Conservation (phyloP, 768 basidiomycete genomes). For the Fomitopsis serialis region DNA sequence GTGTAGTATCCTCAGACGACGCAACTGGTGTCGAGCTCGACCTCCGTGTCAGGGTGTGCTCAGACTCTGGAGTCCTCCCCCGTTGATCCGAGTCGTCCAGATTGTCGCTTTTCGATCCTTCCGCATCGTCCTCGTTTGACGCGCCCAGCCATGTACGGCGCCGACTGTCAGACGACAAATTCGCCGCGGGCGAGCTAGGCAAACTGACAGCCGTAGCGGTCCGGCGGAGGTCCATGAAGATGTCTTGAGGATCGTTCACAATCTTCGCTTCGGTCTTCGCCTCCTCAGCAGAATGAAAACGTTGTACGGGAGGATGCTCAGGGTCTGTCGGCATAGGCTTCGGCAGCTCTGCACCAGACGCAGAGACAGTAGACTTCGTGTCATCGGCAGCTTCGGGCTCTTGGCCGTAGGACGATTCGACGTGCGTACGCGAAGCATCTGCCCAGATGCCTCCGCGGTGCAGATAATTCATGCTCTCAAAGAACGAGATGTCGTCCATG, state of each 20-base stretch:
- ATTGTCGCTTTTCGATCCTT: conserved; percentile 6
- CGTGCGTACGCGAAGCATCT: conserved; percentile 55
- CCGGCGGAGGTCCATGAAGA: conserved; percentile 9
- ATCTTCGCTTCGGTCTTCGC: conserved; percentile 4
- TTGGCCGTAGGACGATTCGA: conserved; percentile 4
- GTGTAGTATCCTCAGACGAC: neutral
- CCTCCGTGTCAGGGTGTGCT: conserved; percentile 3
- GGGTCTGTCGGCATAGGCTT: conserved; percentile 10
- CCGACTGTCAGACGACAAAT: conserved; percentile 7
- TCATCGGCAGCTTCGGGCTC: conserved; percentile 15
- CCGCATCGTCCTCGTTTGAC: conserved; percentile 33
- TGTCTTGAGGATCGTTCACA: conserved; percentile 15
- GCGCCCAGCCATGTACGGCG: conserved; percentile 57
- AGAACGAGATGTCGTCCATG: conserved; percentile 98
- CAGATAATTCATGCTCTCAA: conserved; percentile 60
- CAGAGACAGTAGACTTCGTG: conserved; percentile 27
- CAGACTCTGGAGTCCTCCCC: conserved; percentile 10
- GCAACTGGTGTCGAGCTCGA: conserved; percentile 11
- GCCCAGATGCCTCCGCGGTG: conserved; percentile 89
- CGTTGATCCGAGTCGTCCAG: conserved; percentile 6
- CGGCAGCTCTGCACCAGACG: conserved; percentile 22
- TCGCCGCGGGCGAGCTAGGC: neutral
- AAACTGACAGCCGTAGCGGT: conserved; percentile 15
- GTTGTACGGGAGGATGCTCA: conserved; percentile 17
- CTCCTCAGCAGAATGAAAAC: conserved; percentile 28